These are phyloP conservation scores for Monotropa hypopitys DNA, from an alignment of 179 eudicot species.

Conservation along the genomic window DNA sequence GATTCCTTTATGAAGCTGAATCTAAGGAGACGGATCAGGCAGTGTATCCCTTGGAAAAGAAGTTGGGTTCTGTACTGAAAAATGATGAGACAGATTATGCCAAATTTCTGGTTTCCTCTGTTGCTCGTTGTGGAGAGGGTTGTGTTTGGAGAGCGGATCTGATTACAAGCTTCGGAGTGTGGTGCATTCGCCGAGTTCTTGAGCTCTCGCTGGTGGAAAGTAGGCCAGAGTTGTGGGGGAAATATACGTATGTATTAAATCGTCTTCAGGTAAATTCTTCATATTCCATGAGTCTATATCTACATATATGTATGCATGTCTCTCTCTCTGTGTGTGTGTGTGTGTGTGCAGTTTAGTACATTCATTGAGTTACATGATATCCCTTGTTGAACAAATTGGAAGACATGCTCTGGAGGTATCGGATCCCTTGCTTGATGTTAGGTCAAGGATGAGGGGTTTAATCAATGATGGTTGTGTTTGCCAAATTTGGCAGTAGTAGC, in stretches of 20 bases:
- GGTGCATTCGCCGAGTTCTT: conserved; percentile 81
- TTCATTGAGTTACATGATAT: neutral
- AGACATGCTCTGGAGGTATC: neutral
- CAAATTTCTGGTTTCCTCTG: conserved; percentile 34
- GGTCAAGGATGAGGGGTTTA: neutral
- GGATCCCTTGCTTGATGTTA: neutral
- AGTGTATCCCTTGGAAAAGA: conserved; percentile 28
- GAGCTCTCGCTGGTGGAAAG: conserved; percentile 95
- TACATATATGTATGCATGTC: no score
- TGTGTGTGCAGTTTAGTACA: neutral
- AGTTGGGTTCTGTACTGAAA: conserved; percentile 15
- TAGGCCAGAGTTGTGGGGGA: conserved; percentile 98
- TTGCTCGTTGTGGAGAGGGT: conserved; percentile 85
- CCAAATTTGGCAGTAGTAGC: neutral
- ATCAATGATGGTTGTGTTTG: neutral
- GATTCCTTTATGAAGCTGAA: conserved; percentile 63
- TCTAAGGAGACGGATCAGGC: conserved; percentile 34
- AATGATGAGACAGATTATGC: conserved; percentile 22
- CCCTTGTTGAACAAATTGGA: neutral
- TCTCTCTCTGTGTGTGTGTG: neutral
- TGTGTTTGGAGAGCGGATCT: conserved; percentile 77
- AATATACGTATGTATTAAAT: conserved; percentile 81
- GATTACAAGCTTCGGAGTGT: conserved; percentile 80
- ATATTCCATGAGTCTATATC: neutral
- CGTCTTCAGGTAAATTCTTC: conserved; percentile 78